A percentile compares a stretch with the other conserved stretches of the same genome.
These are phyloP conservation scores for Grammothele lineata DNA, from an alignment of 768 basidiomycete genomes.

Conservation along the genomic window DNA sequence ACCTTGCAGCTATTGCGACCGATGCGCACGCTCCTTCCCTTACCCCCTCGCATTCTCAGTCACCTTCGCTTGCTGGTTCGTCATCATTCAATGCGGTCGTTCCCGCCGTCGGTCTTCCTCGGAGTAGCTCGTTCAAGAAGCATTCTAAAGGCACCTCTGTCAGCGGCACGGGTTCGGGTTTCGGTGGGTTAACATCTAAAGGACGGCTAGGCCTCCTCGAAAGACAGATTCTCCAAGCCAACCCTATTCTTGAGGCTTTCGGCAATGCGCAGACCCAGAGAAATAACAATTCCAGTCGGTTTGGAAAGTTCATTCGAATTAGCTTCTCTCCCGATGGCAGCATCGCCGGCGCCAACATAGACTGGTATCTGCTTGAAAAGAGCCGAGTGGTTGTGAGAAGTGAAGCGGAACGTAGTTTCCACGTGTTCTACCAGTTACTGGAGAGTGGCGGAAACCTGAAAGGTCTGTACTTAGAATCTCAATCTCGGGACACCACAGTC, in stretches of 20 bases:
- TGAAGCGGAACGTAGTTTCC: slow-evolving; percentile 89
- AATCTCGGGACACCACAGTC: too few relatives aligned
- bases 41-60: slow-evolving; percentile 57
- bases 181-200: slow-evolving; percentile 46
- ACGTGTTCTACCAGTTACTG: slow-evolving; percentile 95
- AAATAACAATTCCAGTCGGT: slow-evolving; percentile 98
- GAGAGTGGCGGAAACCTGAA: slow-evolving; percentile 68
- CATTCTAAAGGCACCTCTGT: slow-evolving; percentile 43
- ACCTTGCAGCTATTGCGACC: slow-evolving; percentile 94
- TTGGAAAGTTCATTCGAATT: slow-evolving; percentile 97
- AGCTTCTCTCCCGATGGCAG: slow-evolving; percentile 90
- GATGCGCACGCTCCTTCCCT: slow-evolving; percentile 58
- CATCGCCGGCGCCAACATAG: slow-evolving; percentile 96
- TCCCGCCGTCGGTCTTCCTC: slow-evolving; percentile 64
- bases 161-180: slow-evolving; percentile 41
- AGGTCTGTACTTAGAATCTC: slow-evolving; percentile 36
- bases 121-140: slow-evolving; percentile 52
- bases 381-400: slow-evolving; percentile 87
- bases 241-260: slow-evolving; percentile 95
- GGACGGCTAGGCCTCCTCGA: slow-evolving; percentile 85
- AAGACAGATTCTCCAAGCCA: slow-evolving; percentile 94
- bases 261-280: slow-evolving; percentile 98
- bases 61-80: slow-evolving; percentile 54
- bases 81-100: slow-evolving; percentile 48
- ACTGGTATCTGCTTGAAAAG: slow-evolving; percentile 99